Evolutionary conservation across 2,329 filamentous ascomycete genomes (phyloP).

Genomic region (Colletotrichum filicis): DNA sequence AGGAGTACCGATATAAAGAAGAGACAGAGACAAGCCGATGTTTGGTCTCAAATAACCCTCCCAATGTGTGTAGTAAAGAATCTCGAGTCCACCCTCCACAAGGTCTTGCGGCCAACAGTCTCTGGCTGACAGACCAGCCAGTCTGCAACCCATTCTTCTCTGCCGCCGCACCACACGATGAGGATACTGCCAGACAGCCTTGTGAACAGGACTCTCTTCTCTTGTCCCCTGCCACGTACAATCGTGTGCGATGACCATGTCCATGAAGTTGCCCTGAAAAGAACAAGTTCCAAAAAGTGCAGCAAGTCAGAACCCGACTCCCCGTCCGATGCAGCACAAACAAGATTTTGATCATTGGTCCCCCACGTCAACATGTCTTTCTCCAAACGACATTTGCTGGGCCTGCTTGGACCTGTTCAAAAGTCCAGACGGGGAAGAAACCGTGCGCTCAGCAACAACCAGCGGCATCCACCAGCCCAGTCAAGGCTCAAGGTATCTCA

Average conservation of each 20-base stretch:
- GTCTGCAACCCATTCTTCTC: slow-evolving; percentile 16
- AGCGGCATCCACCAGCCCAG: slow-evolving; percentile 24
- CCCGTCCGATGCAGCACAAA: slow-evolving; percentile 51
- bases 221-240: slow-evolving; percentile 12
- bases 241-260: slow-evolving; percentile 15
- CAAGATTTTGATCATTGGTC: slow-evolving; percentile 36
- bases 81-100: slow-evolving; percentile 34
- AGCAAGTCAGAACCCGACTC: slow-evolving; percentile 51
- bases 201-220: slow-evolving; percentile 7
- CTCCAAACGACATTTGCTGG: slow-evolving; percentile 21
- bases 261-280: slow-evolving; percentile 33
- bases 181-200: neutral
- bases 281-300: slow-evolving; percentile 30
- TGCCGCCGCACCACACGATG: neutral
- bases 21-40: slow-evolving; percentile 34
- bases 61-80: slow-evolving; percentile 35
- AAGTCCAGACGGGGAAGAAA: slow-evolving; percentile 22
- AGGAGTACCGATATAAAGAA: slow-evolving; percentile 35
- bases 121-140: slow-evolving; percentile 13
- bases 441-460: slow-evolving; percentile 29
- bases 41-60: slow-evolving; percentile 35
- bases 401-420: slow-evolving; percentile 29
- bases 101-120: slow-evolving; percentile 29
- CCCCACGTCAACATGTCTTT: slow-evolving; percentile 26
- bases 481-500: slow-evolving; percentile 26